A percentile compares a stretch with the other conserved stretches of the same genome.
Conservation (phyloP, 2,329 filamentous ascomycete species). For the Clarireedia hainanense region DNA sequence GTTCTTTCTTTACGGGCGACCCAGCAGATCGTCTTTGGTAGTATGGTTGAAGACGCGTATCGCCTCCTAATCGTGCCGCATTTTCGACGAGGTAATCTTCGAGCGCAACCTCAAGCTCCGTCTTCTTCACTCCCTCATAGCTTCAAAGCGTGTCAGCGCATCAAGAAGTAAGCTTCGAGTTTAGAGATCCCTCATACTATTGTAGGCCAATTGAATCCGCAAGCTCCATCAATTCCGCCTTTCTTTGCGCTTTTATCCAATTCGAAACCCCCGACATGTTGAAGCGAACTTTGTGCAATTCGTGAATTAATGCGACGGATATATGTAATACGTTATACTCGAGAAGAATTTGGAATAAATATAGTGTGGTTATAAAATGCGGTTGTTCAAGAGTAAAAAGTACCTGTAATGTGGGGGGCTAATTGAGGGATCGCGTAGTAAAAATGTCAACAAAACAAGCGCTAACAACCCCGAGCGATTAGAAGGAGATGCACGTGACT, state of each 20-base stretch:
- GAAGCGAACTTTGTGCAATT: slow-evolving; percentile 8
- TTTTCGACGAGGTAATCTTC: slow-evolving; percentile 68
- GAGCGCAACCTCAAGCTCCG: slow-evolving; percentile 67
- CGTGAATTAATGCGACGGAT: neutral
- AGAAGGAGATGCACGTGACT: neutral
- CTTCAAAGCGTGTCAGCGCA: slow-evolving; percentile 35
- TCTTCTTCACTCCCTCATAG: slow-evolving; percentile 65
- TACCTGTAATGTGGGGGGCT: slow-evolving; percentile 2
- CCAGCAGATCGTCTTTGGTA: slow-evolving; percentile 59
- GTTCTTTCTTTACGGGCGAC: slow-evolving; percentile 55
- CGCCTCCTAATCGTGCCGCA: slow-evolving; percentile 52
- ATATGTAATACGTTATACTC: neutral
- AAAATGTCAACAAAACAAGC: slow-evolving; percentile 9
- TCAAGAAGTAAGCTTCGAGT: slow-evolving; percentile 1
- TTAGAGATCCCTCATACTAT: slow-evolving; percentile 50
- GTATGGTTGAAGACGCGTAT: slow-evolving; percentile 64
- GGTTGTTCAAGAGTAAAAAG: slow-evolving; percentile 1
- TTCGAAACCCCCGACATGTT: slow-evolving; percentile 58
- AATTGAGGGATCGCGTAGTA: slow-evolving; percentile 5
- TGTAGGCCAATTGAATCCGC: slow-evolving; percentile 63
- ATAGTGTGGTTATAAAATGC: neutral
- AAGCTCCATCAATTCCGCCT: slow-evolving; percentile 68
- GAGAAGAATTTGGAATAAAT: neutral
- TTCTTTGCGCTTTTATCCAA: slow-evolving; percentile 76
- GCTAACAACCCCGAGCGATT: neutral